Base-by-base conservation (phyloP, 1,284 basidiomycete genomes). In the Ceratobasidium sp. region DNA sequence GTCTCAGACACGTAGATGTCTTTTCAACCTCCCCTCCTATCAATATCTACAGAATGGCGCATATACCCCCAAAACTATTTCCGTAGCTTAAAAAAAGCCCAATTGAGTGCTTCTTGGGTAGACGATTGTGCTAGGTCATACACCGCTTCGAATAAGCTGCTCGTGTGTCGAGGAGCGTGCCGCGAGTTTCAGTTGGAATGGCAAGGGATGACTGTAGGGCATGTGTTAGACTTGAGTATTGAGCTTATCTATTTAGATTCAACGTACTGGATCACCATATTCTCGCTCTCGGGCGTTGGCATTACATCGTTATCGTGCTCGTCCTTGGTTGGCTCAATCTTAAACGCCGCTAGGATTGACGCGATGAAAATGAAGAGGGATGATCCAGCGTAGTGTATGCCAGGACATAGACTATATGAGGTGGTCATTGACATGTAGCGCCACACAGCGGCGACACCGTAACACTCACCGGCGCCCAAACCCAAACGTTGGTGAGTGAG, bases 361-460 rank as follows among this genome's bases (percentile, higher is more conserved):
- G 77, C 84, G 0, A 84, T 81, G 12, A 81, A 83, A 6, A 84
- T 84, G 82, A 83, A 85, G 26, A 85, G 1, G 0, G 83, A 83
- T 4, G 82, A 83, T 38, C 85, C 84, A 26, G 84, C 84, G 28
- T 84, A 65, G 52, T 84, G 56, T 40, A 75, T 80, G 4, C 83
- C 83, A 0, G 84, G 83, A 62, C 84, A 85, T 6, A 84, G 80
- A 46, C 84, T 81, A 17, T 17, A 4, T 33, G 33, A 33, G 33
- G 33, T 33, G 4, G 1, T 33, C 33, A 33, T 33, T 4, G 33
- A 33, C 4, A 33, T 33, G 33, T 33, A 33, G 33, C 33, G 33
- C 33, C 33, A 33, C 4, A 33, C 33, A 33, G 4, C 33, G 33
- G 33, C 33, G 2, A 33, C 4, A 33, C 33, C 33, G 33, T 33